phyloP scores from a whole-genome alignment of 1,284 basidiomycete genomes.

The Schizopora paradoxa region DNA sequence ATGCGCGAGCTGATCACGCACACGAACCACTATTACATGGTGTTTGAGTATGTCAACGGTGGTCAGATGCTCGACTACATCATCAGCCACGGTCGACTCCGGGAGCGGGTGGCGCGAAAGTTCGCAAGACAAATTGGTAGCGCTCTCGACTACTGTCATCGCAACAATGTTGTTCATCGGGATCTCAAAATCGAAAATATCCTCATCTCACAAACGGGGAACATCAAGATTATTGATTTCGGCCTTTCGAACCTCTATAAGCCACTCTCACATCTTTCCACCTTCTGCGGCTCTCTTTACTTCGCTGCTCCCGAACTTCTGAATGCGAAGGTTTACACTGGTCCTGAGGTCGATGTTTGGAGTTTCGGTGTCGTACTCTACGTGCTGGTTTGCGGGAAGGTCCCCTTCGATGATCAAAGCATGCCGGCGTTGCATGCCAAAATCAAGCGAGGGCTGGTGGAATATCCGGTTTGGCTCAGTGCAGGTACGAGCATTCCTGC shows the following conservation, averaged over 20 bases:
- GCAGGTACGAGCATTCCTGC: constrained; percentile 52
- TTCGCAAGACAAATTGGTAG: constrained; percentile 96
- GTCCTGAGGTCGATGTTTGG: constrained; percentile 98
- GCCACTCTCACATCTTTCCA: constrained; percentile 78
- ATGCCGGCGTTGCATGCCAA: constrained; percentile 99
- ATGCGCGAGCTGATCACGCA: constrained; percentile 98
- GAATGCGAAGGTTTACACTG: constrained; percentile 94
- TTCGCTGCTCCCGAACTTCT: constrained; percentile 97
- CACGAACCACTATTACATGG: constrained; percentile 98
- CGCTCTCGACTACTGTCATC: constrained; percentile 95
- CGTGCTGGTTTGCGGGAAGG: constrained; percentile 96
- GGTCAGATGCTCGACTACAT: constrained; percentile 99
- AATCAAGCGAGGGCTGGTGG: constrained; percentile 95
- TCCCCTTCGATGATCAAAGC: constrained; percentile 98
- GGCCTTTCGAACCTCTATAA: constrained; percentile 97
- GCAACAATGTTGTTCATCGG: constrained; percentile 95
- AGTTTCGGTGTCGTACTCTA: constrained; percentile 98
- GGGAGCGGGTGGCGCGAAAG: constrained; percentile 93
- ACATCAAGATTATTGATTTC: constrained; percentile 99
- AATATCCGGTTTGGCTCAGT: constrained; percentile 96
- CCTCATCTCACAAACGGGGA: constrained; percentile 95
- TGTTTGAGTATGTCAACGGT: constrained; percentile 97
- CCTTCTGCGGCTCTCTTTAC: constrained; percentile 97
- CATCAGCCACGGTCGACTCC: constrained; percentile 94
- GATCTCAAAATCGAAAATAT: constrained; percentile 99